Conservation (phyloP, 805 yeast genomes). For the Clavispora phyllophila region DNA sequence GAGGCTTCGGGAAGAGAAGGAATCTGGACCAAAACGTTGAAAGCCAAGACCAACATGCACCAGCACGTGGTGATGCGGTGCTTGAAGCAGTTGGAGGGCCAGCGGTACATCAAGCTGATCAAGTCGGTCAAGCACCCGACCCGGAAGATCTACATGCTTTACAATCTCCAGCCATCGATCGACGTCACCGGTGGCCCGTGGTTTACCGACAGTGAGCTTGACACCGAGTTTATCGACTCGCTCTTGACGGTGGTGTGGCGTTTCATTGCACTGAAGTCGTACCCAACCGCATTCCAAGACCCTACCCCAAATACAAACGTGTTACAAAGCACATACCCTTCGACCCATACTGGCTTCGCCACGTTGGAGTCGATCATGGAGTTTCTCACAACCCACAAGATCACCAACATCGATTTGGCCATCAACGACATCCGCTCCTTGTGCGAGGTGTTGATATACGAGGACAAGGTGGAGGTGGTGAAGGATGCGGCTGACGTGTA, state of each 20-base stretch:
- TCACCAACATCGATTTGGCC: conserved; percentile 77
- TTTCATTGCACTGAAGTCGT: conserved; percentile 69
- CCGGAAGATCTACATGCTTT: conserved; percentile 92
- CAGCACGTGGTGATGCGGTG: conserved; percentile 87
- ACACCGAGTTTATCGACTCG: conserved; percentile 86
- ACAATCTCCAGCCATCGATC: conserved; percentile 85
- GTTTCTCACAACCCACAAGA: conserved; percentile 65
- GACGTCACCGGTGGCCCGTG: conserved; percentile 99
- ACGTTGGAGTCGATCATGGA: conserved; percentile 68
- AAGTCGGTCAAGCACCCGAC: conserved; percentile 91
- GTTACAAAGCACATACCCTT: conserved; percentile 47
- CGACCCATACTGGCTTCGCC: conserved; percentile 60
- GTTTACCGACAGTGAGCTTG: conserved; percentile 95
- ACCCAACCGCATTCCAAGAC: conserved; percentile 63
- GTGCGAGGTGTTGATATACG: conserved; percentile 83
- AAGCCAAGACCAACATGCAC: conserved; percentile 82
- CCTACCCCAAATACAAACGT: conserved; percentile 30
- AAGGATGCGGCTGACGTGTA: conserved; percentile 53
- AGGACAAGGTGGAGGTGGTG: conserved; percentile 73
- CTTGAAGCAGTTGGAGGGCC: conserved; percentile 72
- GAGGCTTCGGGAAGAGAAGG: conserved; percentile 94
- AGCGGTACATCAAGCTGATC: conserved; percentile 80
- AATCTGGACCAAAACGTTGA: conserved; percentile 90
- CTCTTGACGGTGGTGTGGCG: conserved; percentile 84
- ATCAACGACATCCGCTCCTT: conserved; percentile 70